phyloP scores from a whole-genome alignment of 768 basidiomycete species.

The Baorangia bicolor region DNA sequence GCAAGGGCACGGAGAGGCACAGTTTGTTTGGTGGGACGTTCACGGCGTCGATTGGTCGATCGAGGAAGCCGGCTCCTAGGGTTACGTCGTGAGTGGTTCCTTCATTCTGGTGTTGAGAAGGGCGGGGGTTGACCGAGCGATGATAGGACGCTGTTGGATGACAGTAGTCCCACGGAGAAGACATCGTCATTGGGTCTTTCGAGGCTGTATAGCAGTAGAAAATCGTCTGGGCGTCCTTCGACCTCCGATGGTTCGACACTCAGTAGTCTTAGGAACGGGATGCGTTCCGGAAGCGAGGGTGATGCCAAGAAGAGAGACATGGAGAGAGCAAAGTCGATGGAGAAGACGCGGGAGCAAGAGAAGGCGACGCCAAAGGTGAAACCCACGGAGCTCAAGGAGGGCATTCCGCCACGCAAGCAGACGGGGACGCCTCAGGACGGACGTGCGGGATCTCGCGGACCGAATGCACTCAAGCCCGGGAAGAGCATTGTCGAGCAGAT shows the following conservation, averaged over 20 bases:
- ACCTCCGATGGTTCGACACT: conserved; percentile 37
- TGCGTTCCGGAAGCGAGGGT: conserved; percentile 21
- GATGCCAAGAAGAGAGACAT: conserved; percentile 17
- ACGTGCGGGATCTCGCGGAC: conserved; percentile 22
- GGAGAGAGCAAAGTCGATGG: conserved; percentile 25
- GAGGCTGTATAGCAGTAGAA: conserved; percentile 45
- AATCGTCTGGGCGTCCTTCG: conserved; percentile 42
- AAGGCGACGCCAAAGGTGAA: conserved; percentile 18
- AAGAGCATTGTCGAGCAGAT: conserved; percentile 86
- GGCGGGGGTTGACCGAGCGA: background rate
- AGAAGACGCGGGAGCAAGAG: conserved; percentile 20
- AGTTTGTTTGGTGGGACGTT: conserved; percentile 81
- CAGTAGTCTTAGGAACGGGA: conserved; percentile 25
- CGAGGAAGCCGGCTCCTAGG: conserved; percentile 79
- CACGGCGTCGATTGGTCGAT: conserved; percentile 57
- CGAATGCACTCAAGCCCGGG: conserved; percentile 52
- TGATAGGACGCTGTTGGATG: conserved; percentile 33
- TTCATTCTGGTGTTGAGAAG: background rate
- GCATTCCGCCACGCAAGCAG: conserved; percentile 55
- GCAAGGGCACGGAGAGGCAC: conserved; percentile 53
- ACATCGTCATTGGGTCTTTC: conserved; percentile 48
- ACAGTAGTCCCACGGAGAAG: conserved; percentile 42
- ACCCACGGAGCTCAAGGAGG: conserved; percentile 34
- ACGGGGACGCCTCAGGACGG: conserved; percentile 35
- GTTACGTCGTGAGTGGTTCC: conserved; percentile 57